Conservation (phyloP, 2,329 filamentous ascomycete species). For the Ceratocystis destructans region DNA sequence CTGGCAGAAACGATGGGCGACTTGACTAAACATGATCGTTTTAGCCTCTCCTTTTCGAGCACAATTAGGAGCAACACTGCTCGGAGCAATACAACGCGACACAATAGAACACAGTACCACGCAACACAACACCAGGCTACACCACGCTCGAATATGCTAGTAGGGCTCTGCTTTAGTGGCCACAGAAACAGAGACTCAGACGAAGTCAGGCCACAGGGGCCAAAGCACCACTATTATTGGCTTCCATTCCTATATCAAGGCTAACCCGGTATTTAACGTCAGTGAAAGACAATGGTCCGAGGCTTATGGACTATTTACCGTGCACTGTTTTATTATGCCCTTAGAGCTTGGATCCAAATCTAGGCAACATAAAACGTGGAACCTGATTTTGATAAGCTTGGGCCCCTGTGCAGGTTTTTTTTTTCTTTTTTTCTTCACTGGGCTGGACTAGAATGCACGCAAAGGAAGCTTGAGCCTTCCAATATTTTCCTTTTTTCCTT, state of each 20-base stretch:
- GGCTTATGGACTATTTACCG: not conserved
- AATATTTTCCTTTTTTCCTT: not conserved
- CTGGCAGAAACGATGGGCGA: no score
- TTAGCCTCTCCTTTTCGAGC: no score
- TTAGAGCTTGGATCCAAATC: not conserved
- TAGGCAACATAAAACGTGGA: not conserved
- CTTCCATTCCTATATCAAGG: no score
- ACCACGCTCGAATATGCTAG: not conserved
- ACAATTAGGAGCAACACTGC: no score
- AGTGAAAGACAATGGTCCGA: not conserved
- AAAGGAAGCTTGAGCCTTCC: not conserved
- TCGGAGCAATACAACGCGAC: no score
- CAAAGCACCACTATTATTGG: not conserved
- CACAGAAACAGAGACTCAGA: not conserved
- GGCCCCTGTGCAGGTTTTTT: not conserved
- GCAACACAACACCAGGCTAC: no score
- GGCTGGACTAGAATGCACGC: not conserved
- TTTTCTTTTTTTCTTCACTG: not conserved
- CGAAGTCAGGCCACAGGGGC: not conserved
- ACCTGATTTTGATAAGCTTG: conserved; percentile 1
- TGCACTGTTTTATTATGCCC: not conserved
- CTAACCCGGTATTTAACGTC: no score
- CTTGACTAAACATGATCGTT: no score
- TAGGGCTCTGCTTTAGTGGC: not conserved
- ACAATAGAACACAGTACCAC: no score